Evolutionary conservation across 306 rosid genomes (phyloP).

Genomic region (Quercus wislizeni): DNA sequence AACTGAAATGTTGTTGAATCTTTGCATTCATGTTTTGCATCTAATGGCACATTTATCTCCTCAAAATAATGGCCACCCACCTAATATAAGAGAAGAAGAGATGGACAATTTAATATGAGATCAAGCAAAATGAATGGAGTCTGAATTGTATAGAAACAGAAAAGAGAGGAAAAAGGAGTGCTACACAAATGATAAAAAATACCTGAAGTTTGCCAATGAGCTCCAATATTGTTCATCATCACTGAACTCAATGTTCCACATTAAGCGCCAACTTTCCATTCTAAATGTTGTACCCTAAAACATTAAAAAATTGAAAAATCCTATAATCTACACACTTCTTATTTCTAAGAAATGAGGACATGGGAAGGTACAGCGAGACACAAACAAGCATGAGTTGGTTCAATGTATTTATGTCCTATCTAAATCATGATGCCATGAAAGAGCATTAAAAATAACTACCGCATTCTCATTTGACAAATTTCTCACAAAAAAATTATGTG

Average conservation of each 20-base stretch:
- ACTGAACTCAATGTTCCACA: constrained; percentile 77
- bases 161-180: background rate
- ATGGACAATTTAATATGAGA: background rate
- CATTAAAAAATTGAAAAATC: constrained; percentile 3
- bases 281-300: constrained; percentile 38
- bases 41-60: constrained; percentile 95
- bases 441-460: constrained; percentile 2
- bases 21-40: constrained; percentile 39
- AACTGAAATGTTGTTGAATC: background rate
- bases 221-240: constrained; percentile 72
- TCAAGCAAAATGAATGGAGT: background rate
- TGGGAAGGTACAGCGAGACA: background rate
- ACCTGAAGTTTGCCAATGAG: constrained; percentile 82
- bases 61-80: constrained; percentile 99
- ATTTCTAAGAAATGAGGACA: background rate
- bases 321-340: background rate
- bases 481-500: constrained; percentile 88
- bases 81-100: constrained; percentile 36
- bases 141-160: background rate
- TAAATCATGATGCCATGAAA: background rate
- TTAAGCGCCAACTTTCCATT: constrained; percentile 92
- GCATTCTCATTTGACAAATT: constrained; percentile 17
- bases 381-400: background rate
- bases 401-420: background rate
- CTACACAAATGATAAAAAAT: constrained; percentile 17